Evolutionary conservation across 1,284 basidiomycete genomes (phyloP), one percentile per base, ranked within the genome.

Genomic region (Ustilago hordei): DNA sequence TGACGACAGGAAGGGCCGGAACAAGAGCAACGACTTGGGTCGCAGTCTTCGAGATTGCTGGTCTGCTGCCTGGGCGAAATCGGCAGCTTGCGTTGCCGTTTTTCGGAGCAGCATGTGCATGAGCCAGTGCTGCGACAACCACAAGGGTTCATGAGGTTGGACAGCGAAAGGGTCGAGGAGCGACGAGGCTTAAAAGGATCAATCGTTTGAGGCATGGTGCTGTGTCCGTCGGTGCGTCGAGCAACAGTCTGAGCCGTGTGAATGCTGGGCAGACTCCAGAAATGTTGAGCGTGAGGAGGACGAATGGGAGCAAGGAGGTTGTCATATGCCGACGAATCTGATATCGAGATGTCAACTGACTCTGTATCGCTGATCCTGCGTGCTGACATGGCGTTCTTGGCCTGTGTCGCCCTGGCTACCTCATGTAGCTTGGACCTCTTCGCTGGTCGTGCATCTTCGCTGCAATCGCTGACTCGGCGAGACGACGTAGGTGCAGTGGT

Each of bases 111-210:
- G 58, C 78, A 80, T 0, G 57, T 61, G 35, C 78, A 80, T 9
- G 69, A 38, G 11, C 75, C 66, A 8, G 69, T 63, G 52, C 66
- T 69, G 52, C 77, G 67, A 38, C 81, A 83, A 9, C 61, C 66
- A 45, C 81, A 82, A 9, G 81, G 81, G 34, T 83, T 83, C 65
- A 83, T 78, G 36, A 83, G 66, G 32, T 65, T 75, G 9, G 77
- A 75, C 3, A 83, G 78, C 31, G 79, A 80, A 7, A 80, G 69
- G 12, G 78, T 76, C 12, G 73, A 64, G 28, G 54, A 56, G 8
- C 69, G 64, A 32, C 64, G 61, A 41, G 60, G 61, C 7, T 23
- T 19, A 2, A 19, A 13, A 9, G 61, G 47, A 12, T 63, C 47
- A 4, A 32, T 23, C 3, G 50, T 4, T 15, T 28, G 55, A 0